A percentile compares a stretch with the other conserved stretches of the same genome.
phyloP scores from a whole-genome alignment of 140 eudicot species.

The Ambrosia hybrid region DNA sequence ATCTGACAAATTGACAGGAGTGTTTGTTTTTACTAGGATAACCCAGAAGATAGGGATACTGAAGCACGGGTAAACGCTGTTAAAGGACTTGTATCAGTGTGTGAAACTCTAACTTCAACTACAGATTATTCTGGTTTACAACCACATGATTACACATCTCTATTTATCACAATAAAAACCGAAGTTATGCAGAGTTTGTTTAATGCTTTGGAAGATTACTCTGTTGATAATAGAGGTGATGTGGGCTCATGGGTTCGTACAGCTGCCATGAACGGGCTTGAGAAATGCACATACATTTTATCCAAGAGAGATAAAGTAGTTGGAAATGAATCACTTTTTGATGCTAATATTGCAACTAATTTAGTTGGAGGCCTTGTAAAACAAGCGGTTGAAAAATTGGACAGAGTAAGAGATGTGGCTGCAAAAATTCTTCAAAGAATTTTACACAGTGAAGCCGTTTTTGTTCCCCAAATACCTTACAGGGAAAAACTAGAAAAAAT shows the following conservation, averaged over 20 bases:
- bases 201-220: slow-evolving; percentile 86
- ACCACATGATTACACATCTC: slow-evolving; percentile 40
- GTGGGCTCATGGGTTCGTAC: slow-evolving; percentile 99
- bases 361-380: slow-evolving; percentile 75
- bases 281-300: slow-evolving; percentile 72
- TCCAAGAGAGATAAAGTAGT: slow-evolving; percentile 49
- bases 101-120: slow-evolving; percentile 66
- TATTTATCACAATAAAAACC: slow-evolving; percentile 54
- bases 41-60: slow-evolving; percentile 95
- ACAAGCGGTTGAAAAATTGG: slow-evolving; percentile 99
- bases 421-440: slow-evolving; percentile 85
- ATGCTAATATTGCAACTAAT: slow-evolving; percentile 59
- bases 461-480: slow-evolving; percentile 71
- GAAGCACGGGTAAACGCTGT: slow-evolving; percentile 94
- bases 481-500: slow-evolving; percentile 56
- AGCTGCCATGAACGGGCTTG: slow-evolving; percentile 93
- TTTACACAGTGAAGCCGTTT: slow-evolving; percentile 48
- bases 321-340: slow-evolving; percentile 46
- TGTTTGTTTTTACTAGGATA: slow-evolving; percentile 51
- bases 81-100: slow-evolving; percentile 79
- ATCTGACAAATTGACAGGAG: not conserved
- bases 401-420: slow-evolving; percentile 79
- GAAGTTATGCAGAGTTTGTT: slow-evolving; percentile 80
- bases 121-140: slow-evolving; percentile 35
- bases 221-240: slow-evolving; percentile 96